Conservation (phyloP, 208 protist genomes). For the Strigomonas culicis region DNA sequence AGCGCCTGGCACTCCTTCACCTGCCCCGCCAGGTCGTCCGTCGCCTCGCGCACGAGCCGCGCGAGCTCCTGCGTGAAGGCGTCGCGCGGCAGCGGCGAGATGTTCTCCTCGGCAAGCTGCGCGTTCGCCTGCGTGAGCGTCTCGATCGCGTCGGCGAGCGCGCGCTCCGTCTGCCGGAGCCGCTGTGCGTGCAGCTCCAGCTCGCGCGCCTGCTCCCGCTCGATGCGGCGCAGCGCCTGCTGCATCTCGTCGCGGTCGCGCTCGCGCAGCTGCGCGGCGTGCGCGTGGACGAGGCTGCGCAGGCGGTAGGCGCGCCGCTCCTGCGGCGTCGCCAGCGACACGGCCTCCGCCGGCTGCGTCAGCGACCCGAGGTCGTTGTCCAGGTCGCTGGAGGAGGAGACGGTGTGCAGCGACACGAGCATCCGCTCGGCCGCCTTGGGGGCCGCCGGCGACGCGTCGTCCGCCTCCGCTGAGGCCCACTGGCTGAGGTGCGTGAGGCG, state of each 20-base stretch:
- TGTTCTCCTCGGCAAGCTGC: conserved; percentile 60
- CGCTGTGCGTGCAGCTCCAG: conserved; percentile 20
- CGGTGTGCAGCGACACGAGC: background rate
- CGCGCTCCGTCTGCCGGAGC: conserved; percentile 27
- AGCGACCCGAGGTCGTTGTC: background rate
- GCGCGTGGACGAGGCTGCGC: conserved; percentile 23
- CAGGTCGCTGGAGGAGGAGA: background rate
- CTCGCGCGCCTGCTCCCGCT: conserved; percentile 24
- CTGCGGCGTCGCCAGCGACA: background rate
- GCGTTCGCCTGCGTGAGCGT: conserved; percentile 33
- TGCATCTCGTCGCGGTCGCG: conserved; percentile 35
- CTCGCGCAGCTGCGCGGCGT: conserved; percentile 24
- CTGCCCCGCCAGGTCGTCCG: conserved; percentile 37
- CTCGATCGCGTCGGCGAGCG: conserved; percentile 30
- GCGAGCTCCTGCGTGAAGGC: conserved; percentile 63
- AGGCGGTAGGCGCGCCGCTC: conserved; percentile 18
- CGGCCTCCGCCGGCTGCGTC: background rate
- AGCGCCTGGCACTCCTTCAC: conserved; percentile 41
- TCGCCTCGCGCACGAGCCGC: conserved; percentile 47
- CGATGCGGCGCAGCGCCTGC: conserved; percentile 26
- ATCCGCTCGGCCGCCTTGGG: background rate
- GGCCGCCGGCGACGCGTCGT: background rate
- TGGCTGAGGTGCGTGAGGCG: conserved; percentile 49
- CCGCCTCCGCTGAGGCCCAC: background rate
- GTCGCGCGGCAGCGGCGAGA: conserved; percentile 60